Conservation (phyloP, 306 rosid genomes). For the Cucumis cinereus region DNA sequence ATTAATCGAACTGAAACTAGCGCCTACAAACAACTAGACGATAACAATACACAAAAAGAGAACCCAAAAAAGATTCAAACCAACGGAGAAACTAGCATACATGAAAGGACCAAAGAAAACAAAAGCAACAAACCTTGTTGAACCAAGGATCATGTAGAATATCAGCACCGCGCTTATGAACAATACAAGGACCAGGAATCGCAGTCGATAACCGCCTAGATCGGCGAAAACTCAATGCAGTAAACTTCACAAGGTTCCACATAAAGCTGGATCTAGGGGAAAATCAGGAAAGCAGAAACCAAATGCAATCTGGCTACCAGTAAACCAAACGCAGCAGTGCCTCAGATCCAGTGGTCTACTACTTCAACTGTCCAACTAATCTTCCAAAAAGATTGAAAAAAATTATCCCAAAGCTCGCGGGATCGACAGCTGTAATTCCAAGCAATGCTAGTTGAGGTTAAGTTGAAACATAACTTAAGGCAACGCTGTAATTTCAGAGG, state of each 20-base stretch:
- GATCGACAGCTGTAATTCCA: neutral
- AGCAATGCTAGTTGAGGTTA: neutral
- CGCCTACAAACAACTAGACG: neutral
- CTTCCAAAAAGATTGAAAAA: neutral
- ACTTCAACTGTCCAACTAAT: neutral
- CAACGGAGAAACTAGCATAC: neutral
- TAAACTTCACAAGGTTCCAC: constrained; percentile 71
- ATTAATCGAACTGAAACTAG: neutral
- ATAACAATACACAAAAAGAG: neutral
- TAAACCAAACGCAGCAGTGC: neutral
- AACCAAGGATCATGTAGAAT: constrained; percentile 99
- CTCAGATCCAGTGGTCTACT: neutral
- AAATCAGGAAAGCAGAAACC: neutral
- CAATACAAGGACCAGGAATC: constrained; percentile 88
- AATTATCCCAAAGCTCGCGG: neutral
- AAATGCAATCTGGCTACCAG: neutral
- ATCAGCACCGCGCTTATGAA: constrained; percentile 96
- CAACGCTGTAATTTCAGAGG: neutral
- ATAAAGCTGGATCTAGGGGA: constrained; percentile 13
- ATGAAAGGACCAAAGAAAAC: neutral
- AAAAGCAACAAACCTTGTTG: constrained; percentile 52
- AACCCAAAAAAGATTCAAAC: neutral
- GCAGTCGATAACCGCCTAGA: constrained; percentile 61
- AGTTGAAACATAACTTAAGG: too few relatives aligned
- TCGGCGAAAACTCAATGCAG: constrained; percentile 42